phyloP scores from a whole-genome alignment of 106 monocot species.

The Dactylorhiza incarnata region DNA sequence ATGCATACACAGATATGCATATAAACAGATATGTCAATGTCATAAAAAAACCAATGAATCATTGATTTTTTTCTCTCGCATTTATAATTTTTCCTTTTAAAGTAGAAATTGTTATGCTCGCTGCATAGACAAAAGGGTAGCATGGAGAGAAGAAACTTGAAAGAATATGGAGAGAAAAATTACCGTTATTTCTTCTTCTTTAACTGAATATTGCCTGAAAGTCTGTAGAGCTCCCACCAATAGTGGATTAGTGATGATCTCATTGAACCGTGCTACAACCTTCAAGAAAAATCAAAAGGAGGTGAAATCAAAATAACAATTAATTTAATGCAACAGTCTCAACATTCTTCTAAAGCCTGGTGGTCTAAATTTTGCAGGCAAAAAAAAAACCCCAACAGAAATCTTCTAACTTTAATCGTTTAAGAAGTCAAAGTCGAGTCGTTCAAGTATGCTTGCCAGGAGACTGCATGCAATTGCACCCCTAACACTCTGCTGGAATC shows the following conservation, averaged over 20 bases:
- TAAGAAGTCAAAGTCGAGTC: neutral
- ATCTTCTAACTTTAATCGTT: neutral
- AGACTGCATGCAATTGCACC: too few species aligned
- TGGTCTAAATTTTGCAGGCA: neutral
- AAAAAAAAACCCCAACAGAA: neutral
- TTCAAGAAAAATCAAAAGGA: conserved; percentile 20
- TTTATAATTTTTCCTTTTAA: neutral
- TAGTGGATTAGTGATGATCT: conserved; percentile 79
- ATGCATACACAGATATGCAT: neutral
- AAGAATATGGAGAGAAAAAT: neutral
- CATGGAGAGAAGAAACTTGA: conserved; percentile 2
- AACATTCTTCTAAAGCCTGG: neutral
- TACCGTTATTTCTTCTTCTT: conserved; percentile 83
- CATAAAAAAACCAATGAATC: neutral
- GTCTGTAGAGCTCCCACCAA: conserved; percentile 88
- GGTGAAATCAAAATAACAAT: neutral
- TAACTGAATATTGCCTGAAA: conserved; percentile 72
- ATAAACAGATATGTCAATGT: neutral
- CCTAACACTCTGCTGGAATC: too few species aligned
- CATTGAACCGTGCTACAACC: conserved; percentile 97
- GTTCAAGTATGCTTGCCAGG: too few species aligned
- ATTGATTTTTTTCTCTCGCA: neutral
- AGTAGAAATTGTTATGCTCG: neutral
- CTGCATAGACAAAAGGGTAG: neutral
- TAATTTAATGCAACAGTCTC: neutral